Conservation (phyloP, 1,284 basidiomycete species). For the Ustilago nuda region DNA sequence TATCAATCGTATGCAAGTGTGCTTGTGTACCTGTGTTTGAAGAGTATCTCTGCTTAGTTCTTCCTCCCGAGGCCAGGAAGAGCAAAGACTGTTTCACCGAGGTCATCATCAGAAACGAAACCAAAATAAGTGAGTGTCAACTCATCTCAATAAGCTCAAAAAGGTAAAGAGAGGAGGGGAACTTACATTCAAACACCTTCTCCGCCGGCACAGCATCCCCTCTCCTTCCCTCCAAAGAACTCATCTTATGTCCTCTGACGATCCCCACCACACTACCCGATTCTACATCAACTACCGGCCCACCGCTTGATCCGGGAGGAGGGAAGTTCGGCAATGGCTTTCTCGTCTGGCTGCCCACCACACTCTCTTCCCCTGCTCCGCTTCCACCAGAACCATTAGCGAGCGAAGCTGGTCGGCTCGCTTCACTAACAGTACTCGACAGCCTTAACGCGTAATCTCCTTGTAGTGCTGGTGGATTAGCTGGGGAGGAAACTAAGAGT, state of each 20-base stretch:
- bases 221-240: constrained; percentile 73
- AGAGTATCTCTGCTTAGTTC: constrained; percentile 16
- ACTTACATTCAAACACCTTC: constrained; percentile 74
- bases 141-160: neutral
- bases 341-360: constrained; percentile 28
- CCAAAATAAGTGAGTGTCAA: neutral
- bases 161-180: neutral
- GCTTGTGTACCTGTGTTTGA: neutral
- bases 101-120: neutral
- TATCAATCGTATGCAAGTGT: neutral
- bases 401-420: neutral
- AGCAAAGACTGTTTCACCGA: constrained; percentile 49
- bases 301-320: constrained; percentile 78
- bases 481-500: constrained; percentile 46
- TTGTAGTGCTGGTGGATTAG: constrained; percentile 55
- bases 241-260: constrained; percentile 76
- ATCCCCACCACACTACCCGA: constrained; percentile 78
- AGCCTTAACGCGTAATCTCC: constrained; percentile 31
- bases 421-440: constrained; percentile 30
- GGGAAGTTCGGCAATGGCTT: constrained; percentile 71
- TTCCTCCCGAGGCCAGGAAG: constrained; percentile 62
- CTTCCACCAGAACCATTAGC: neutral
- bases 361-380: neutral
- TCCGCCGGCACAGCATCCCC: constrained; percentile 80
- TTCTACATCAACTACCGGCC: constrained; percentile 77